Conservation (phyloP, 345 rosid genomes). For the Cochlearia excelsa region DNA sequence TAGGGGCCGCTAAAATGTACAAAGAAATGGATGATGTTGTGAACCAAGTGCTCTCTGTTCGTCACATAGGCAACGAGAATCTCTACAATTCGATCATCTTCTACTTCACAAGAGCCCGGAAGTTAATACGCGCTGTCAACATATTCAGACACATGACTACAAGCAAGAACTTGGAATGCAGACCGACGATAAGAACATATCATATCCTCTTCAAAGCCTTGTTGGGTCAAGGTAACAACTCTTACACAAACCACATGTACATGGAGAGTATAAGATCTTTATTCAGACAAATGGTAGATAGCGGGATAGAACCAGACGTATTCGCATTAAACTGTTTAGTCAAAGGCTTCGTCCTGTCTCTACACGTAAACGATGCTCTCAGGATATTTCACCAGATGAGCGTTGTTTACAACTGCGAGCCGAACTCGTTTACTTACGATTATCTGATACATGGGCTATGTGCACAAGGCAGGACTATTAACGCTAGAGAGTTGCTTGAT, state of each 20-base stretch:
- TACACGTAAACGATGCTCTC: constrained; percentile 87
- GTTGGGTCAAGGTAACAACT: constrained; percentile 68
- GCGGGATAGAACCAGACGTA: constrained; percentile 77
- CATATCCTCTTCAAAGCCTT: constrained; percentile 73
- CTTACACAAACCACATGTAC: constrained; percentile 67
- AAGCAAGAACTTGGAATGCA: constrained; percentile 53
- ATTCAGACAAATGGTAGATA: constrained; percentile 79
- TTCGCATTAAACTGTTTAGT: constrained; percentile 49
- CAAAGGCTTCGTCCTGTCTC: constrained; percentile 81
- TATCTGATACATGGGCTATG: constrained; percentile 84
- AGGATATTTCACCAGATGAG: constrained; percentile 92
- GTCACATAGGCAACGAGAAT: constrained; percentile 60
- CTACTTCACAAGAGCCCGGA: constrained; percentile 75
- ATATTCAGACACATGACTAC: constrained; percentile 74
- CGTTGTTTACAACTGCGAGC: constrained; percentile 58
- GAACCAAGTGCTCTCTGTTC: constrained; percentile 67
- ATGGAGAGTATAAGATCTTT: constrained; percentile 77
- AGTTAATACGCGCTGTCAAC: constrained; percentile 76
- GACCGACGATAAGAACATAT: constrained; percentile 74
- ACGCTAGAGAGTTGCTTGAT: constrained; percentile 65
- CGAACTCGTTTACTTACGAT: constrained; percentile 76
- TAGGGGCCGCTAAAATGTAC: constrained; percentile 77
- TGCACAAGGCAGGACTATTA: constrained; percentile 73
- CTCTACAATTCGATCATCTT: constrained; percentile 67
- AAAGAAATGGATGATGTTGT: constrained; percentile 82